Evolutionary conservation across 2,329 filamentous ascomycete species (phyloP), one percentile per base, ranked within the genome.

Genomic region (Apiospora hydei): DNA sequence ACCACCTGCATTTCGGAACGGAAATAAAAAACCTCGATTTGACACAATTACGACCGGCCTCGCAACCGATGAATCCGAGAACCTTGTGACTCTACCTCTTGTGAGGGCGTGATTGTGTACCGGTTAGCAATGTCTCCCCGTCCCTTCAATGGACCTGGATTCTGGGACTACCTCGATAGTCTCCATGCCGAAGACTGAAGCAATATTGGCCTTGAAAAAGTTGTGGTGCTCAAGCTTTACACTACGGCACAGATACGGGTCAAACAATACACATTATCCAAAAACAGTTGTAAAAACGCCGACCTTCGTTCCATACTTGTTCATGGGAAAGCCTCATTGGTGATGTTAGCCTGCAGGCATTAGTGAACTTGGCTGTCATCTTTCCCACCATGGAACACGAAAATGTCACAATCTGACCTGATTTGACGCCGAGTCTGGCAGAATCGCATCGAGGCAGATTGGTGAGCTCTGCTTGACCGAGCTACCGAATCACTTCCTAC

Each of bases 241-340:
- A 84, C 83, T 84, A 88, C 84, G 85, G 89, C 88, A 91, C 89
- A 91, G 89, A 91, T 91, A 90, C 89, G 87, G 88, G 88, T 85
- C 88, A 85, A 77, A 91, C 87, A 91, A 85, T 64, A 64, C 57
- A 64, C 57, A 64, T 41, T n/a, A 41, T 41, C 16, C 21, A 64
- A 64, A 64, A 64, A 64, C 57, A 64, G 30, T 41, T 41, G 57
- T 38, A 64, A 41, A 64, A 21, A 41, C 57, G 30, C 41, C 34
- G 21, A 11, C 14, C 26, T 30, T n/a, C 34, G 34, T n/a, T 41
- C 34, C 16, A 64, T n/a, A 30, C 16, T 8, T 4, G 30, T 6
- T 16, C 30, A 64, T 41, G 34, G 34, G 8, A n/a, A 41, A 41
- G 18, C 34, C 34, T 41, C 3, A 14, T 41, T 6, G 0, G 57